Conservation (phyloP, 495 filamentous ascomycete species). For the Penicillium maclennaniae region DNA sequence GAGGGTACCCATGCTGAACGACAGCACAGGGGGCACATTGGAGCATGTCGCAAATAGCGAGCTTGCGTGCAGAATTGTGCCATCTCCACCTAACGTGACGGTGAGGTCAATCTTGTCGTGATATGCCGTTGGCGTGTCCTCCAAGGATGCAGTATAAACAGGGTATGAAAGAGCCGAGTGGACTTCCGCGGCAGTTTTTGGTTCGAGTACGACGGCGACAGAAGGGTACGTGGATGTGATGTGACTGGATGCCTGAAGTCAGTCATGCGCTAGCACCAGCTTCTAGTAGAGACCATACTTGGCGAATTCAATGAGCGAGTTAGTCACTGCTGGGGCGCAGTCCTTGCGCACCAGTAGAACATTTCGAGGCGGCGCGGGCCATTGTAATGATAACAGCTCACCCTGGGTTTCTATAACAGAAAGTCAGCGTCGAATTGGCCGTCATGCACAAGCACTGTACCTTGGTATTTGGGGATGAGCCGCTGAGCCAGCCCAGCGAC, state of each 20-base stretch:
- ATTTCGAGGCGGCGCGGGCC: slow-evolving; percentile 86
- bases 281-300: slow-evolving; percentile 38
- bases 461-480: slow-evolving; percentile 49
- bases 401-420: slow-evolving; percentile 48
- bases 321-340: slow-evolving; percentile 63
- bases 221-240: slow-evolving; percentile 74
- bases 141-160: slow-evolving; percentile 54
- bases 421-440: not conserved
- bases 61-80: slow-evolving; percentile 87
- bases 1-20: slow-evolving; percentile 94
- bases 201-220: slow-evolving; percentile 80
- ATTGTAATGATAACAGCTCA: slow-evolving; percentile 76
- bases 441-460: slow-evolving; percentile 30
- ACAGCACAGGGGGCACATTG: slow-evolving; percentile 84
- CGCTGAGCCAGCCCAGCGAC: slow-evolving; percentile 39
- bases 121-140: slow-evolving; percentile 35
- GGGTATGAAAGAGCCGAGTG: slow-evolving; percentile 74
- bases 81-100: slow-evolving; percentile 89
- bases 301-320: slow-evolving; percentile 72
- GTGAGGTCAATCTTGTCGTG: slow-evolving; percentile 79
- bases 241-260: slow-evolving; percentile 48
- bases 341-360: slow-evolving; percentile 87
- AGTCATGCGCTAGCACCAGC: slow-evolving; percentile 2
- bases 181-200: slow-evolving; percentile 63
- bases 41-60: slow-evolving; percentile 82